These are phyloP conservation scores for Aegilops speltoides DNA, from an alignment of 176 grass and related monocot species.

Conservation along the genomic window DNA sequence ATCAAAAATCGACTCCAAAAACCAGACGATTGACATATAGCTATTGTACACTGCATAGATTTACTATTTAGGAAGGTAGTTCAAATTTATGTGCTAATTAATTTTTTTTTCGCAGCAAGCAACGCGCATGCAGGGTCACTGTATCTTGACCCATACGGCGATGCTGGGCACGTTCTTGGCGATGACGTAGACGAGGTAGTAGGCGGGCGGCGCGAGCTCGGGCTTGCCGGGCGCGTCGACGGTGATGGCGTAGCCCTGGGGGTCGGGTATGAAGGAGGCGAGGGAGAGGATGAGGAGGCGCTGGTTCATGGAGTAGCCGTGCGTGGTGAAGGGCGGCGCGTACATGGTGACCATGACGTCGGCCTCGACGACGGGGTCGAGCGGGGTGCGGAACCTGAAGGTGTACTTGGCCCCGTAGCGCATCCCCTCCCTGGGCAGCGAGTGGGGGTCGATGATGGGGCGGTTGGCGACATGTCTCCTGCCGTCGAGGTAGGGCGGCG, in stretches of 20 bases:
- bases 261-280: slow-evolving; percentile 11
- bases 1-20: too few species aligned
- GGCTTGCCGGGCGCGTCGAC: slow-evolving; percentile 45
- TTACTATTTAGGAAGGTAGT: too few species aligned
- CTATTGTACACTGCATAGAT: too few species aligned
- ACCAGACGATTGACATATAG: too few species aligned
- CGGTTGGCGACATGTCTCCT: neutral
- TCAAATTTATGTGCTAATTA: too few species aligned
- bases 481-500: slow-evolving; percentile 62
- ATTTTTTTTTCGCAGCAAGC: too few species aligned
- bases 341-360: slow-evolving; percentile 84
- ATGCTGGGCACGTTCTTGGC: slow-evolving; percentile 55
- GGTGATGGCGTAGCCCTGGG: neutral
- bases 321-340: slow-evolving; percentile 45
- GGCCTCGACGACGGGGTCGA: slow-evolving; percentile 7
- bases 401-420: slow-evolving; percentile 45
- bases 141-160: slow-evolving; percentile 59
- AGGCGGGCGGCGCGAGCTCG: slow-evolving; percentile 63
- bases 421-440: slow-evolving; percentile 21
- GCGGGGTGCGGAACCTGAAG: slow-evolving; percentile 38
- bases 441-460: slow-evolving; percentile 32
- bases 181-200: slow-evolving; percentile 69
- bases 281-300: slow-evolving; percentile 57
- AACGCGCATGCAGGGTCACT: neutral
- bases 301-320: slow-evolving; percentile 45